A percentile compares a stretch with the other conserved stretches of the same genome.
Evolutionary conservation across 2,329 filamentous ascomycete species (phyloP).

Genomic region (Aspergillus sp.): DNA sequence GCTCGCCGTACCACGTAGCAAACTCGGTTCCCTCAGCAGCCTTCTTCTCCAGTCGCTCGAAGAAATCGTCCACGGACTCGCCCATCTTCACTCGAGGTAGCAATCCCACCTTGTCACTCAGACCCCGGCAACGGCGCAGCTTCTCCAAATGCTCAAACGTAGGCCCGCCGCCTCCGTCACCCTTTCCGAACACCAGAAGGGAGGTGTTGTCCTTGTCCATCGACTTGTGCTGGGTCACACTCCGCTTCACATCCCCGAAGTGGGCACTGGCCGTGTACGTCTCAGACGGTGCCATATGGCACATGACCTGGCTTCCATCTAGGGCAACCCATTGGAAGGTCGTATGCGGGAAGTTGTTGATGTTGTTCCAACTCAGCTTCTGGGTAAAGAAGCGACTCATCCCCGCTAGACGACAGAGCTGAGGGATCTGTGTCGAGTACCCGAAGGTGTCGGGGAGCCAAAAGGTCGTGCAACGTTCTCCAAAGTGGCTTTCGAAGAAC

Average conservation of each 20-base stretch:
- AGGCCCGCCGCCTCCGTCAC: slow-evolving; percentile 91
- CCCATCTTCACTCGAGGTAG: slow-evolving; percentile 88
- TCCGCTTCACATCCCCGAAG: slow-evolving; percentile 90
- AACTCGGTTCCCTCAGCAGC: slow-evolving; percentile 65
- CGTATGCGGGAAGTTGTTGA: slow-evolving; percentile 97
- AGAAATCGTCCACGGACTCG: slow-evolving; percentile 90
- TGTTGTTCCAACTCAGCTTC: slow-evolving; percentile 99
- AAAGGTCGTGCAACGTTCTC: slow-evolving; percentile 83
- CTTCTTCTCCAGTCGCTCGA: slow-evolving; percentile 79
- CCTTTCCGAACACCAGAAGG: slow-evolving; percentile 91
- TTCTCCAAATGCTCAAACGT: slow-evolving; percentile 95
- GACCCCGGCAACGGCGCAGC: slow-evolving; percentile 83
- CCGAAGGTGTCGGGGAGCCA: slow-evolving; percentile 99
- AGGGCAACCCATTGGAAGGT: slow-evolving; percentile 98
- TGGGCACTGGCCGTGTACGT: slow-evolving; percentile 94
- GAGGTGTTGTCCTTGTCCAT: slow-evolving; percentile 91
- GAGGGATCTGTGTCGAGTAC: slow-evolving; percentile 91
- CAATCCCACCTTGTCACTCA: slow-evolving; percentile 80
- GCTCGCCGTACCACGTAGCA: slow-evolving; percentile 95
- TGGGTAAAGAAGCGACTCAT: slow-evolving; percentile 98
- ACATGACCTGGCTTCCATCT: slow-evolving; percentile 94
- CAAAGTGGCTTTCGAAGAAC: slow-evolving; percentile 92
- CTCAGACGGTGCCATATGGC: slow-evolving; percentile 94
- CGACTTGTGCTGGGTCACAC: slow-evolving; percentile 89
- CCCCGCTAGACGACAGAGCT: slow-evolving; percentile 87